These are phyloP conservation scores for Elaeagnus macrophylla DNA, from an alignment of 306 rosid genomes.

Conservation along the genomic window DNA sequence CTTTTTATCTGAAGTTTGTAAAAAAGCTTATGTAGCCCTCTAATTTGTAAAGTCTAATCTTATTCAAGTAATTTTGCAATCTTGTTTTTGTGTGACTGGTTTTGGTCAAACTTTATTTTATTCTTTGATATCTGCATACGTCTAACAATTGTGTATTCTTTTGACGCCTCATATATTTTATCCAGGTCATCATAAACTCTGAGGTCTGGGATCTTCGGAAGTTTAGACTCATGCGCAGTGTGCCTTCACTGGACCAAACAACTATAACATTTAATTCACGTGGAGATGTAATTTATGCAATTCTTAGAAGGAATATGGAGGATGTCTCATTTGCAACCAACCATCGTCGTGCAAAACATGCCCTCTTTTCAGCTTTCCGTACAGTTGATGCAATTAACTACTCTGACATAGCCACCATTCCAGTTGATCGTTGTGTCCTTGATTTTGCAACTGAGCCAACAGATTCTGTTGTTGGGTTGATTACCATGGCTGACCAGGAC, in stretches of 20 bases:
- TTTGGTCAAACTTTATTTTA: background rate
- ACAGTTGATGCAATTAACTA: slow-evolving; percentile 93
- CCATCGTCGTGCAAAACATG: slow-evolving; percentile 79
- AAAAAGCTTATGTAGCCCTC: no score
- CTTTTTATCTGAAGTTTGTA: no score
- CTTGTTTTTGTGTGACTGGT: no score
- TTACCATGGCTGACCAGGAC: slow-evolving; percentile 92
- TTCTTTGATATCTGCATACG: background rate
- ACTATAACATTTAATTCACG: slow-evolving; percentile 76
- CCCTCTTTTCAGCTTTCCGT: slow-evolving; percentile 82
- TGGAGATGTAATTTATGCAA: slow-evolving; percentile 97
- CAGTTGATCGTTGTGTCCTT: slow-evolving; percentile 91
- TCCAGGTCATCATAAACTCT: slow-evolving; percentile 87
- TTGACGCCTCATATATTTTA: background rate
- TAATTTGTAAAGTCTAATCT: no score
- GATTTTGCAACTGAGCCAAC: slow-evolving; percentile 88
- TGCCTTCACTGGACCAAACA: slow-evolving; percentile 93
- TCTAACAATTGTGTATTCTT: background rate
- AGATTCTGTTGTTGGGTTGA: slow-evolving; percentile 87
- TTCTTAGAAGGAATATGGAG: slow-evolving; percentile 82
- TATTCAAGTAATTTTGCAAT: no score
- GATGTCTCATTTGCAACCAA: slow-evolving; percentile 90
- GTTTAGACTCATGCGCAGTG: slow-evolving; percentile 76
- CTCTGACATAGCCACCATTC: slow-evolving; percentile 81
- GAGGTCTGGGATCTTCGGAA: slow-evolving; percentile 99